Base-by-base conservation (phyloP, 805 yeast genomes). In the Candida methanosorbosa region DNA sequence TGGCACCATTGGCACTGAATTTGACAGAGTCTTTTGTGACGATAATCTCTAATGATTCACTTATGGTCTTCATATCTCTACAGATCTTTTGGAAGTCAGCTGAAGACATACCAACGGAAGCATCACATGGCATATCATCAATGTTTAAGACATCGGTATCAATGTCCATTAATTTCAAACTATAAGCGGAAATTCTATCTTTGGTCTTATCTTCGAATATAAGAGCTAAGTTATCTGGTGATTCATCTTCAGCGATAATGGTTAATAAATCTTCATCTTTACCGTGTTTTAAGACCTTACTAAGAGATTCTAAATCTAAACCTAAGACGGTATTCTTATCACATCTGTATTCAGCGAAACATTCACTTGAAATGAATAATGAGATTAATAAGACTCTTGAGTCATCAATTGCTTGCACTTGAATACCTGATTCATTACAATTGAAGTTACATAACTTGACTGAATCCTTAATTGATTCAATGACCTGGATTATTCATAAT, bases 361-460 rank as follows among this genome's bases (percentile, higher is more conserved):
- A 88, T 41, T 83, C 88, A 43, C 79, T 76, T 39, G 94, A 95
- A 46, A 92, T 81, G 48, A 84, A 75, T 43, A 92, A 68, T 16
- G 95, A 82, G 27, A 90, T 95, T 44, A 92, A 72, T 43, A 88
- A 73, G 39, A 92, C 96, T 70, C 97, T 85, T 19, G 98, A 87
- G 57, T 87, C 94, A 63, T 92, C 98, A 47, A 92, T 92, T 19
- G 98, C 97, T 68, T 92, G 97, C 17, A 94, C 90, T 9, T 94
- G 81, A 52, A 92, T 81, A 46, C 98, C 98, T 42, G 78, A 74
- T 59, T 84, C 92, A n/a, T 94, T 77, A 66, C 97, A 92, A 67
- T 87, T 92, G 70, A 92, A 85, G 71, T 92, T 92, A 68, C 97
- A 92, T 49, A 88, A 72, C 52, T 84, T 85, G 42, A 92, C 96